These are phyloP conservation scores for Pseudopediastrum boryanum DNA, from an alignment of 139 green algal genomes.

Conservation along the genomic window DNA sequence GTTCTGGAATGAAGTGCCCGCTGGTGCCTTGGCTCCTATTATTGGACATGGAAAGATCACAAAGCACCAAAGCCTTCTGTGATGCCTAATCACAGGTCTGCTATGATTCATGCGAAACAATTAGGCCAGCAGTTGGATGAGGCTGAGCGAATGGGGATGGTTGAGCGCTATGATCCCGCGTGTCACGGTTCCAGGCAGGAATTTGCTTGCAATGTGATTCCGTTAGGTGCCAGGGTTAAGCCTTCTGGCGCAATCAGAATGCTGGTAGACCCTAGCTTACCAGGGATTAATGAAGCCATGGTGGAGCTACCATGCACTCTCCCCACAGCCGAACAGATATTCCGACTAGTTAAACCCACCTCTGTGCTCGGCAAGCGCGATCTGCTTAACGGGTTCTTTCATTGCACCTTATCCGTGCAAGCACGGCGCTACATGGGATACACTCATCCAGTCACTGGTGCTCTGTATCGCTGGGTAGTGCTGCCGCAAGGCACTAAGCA, in stretches of 20 bases:
- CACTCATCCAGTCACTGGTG: background rate
- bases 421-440: constrained; percentile 25
- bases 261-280: constrained; percentile 10
- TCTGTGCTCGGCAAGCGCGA: constrained; percentile 4
- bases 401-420: background rate
- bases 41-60: no score
- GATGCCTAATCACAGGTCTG: no score
- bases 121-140: background rate
- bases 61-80: no score
- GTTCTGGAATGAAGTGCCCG: no score
- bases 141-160: background rate
- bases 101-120: background rate
- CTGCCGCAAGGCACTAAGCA: constrained; percentile 22
- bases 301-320: constrained; percentile 9
- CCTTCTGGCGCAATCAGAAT: no score
- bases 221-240: background rate
- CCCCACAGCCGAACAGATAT: background rate
- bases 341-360: background rate
- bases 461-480: background rate
- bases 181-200: background rate
- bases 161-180: constrained; percentile 1
- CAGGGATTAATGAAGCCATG: constrained; percentile 26
- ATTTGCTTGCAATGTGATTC: constrained; percentile 16
- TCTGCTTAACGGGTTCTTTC: constrained; percentile 16
- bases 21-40: no score